Percentiles rank a stretch among this genome's conserved stretches.
phyloP scores from a whole-genome alignment of 2,329 filamentous ascomycete species.

The Apiospora marii region DNA sequence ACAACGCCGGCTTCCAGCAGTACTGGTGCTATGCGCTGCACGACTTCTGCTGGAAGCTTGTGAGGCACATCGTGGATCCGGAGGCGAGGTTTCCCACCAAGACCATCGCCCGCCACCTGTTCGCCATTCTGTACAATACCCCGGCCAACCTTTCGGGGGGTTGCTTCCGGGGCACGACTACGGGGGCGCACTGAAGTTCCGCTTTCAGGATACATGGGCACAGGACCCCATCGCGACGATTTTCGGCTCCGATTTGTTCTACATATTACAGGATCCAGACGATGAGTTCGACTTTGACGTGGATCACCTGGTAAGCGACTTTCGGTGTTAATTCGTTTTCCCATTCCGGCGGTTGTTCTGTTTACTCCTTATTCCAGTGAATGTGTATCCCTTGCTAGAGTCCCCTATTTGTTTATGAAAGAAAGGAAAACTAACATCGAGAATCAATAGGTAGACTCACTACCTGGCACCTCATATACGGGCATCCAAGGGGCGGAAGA shows the following conservation, averaged over 20 bases:
- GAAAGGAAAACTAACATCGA: too few relatives aligned
- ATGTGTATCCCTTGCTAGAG: too few relatives aligned
- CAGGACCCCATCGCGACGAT: neutral
- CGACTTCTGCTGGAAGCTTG: conserved; percentile 35
- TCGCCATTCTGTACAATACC: conserved; percentile 33
- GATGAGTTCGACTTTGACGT: conserved; percentile 32
- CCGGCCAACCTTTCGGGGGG: conserved; percentile 23
- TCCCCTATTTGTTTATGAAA: too few relatives aligned
- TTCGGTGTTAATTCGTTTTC: too few relatives aligned
- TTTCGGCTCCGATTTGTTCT: conserved; percentile 27
- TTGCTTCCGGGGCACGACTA: conserved; percentile 32
- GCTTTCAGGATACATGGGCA: conserved; percentile 24
- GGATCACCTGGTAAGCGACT: conserved; percentile 24
- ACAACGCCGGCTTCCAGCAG: neutral
- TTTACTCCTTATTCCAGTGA: too few relatives aligned
- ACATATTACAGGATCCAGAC: conserved; percentile 30
- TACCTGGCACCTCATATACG: neutral
- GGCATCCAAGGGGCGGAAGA: neutral
- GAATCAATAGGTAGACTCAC: conserved; percentile 15
- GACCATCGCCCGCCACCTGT: conserved; percentile 31
- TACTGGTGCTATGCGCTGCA: conserved; percentile 35
- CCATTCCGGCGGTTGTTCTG: too few relatives aligned
- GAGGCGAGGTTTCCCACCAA: conserved; percentile 18
- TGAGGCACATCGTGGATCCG: conserved; percentile 30
- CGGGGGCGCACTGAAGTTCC: conserved; percentile 28